phyloP scores from a whole-genome alignment of 352 stramenopile genomes.

The Pythium sukuiense region DNA sequence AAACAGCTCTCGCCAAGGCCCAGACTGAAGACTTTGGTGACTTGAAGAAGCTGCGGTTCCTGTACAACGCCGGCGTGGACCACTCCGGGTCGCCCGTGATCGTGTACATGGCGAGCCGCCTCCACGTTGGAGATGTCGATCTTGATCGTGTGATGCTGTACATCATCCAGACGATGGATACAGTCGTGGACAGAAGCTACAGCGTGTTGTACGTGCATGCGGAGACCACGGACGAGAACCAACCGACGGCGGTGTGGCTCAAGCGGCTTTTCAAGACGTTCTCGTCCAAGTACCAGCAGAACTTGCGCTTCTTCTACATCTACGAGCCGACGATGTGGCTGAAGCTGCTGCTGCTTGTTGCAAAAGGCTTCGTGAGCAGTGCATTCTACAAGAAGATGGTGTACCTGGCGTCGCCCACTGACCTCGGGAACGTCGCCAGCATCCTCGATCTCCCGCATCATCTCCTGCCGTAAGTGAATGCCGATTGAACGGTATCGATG shows the following conservation, averaged over 20 bases:
- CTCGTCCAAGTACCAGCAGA: slow-evolving; percentile 49
- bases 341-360: slow-evolving; percentile 70
- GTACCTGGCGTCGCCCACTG: slow-evolving; percentile 51
- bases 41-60: slow-evolving; percentile 50
- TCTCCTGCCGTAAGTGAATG: slow-evolving; percentile 41
- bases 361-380: slow-evolving; percentile 58
- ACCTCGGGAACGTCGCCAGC: slow-evolving; percentile 54
- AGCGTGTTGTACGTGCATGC: slow-evolving; percentile 72
- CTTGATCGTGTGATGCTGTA: slow-evolving; percentile 76
- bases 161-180: slow-evolving; percentile 65
- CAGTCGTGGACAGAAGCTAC: slow-evolving; percentile 54
- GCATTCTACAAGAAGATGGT: slow-evolving; percentile 80
- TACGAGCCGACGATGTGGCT: slow-evolving; percentile 72
- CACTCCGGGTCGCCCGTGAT: slow-evolving; percentile 66
- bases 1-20: slow-evolving; percentile 43
- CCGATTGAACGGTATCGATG: not conserved
- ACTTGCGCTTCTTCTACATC: slow-evolving; percentile 80
- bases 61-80: slow-evolving; percentile 72
- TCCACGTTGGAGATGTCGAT: slow-evolving; percentile 45
- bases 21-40: slow-evolving; percentile 58
- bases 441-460: slow-evolving; percentile 46
- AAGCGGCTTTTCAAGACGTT: slow-evolving; percentile 68
- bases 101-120: slow-evolving; percentile 62
- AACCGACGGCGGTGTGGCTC: slow-evolving; percentile 64
- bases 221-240: slow-evolving; percentile 44